These are phyloP conservation scores for Conoideocrella luteorostrata DNA, from an alignment of 2,329 filamentous ascomycete genomes.

Conservation along the genomic window DNA sequence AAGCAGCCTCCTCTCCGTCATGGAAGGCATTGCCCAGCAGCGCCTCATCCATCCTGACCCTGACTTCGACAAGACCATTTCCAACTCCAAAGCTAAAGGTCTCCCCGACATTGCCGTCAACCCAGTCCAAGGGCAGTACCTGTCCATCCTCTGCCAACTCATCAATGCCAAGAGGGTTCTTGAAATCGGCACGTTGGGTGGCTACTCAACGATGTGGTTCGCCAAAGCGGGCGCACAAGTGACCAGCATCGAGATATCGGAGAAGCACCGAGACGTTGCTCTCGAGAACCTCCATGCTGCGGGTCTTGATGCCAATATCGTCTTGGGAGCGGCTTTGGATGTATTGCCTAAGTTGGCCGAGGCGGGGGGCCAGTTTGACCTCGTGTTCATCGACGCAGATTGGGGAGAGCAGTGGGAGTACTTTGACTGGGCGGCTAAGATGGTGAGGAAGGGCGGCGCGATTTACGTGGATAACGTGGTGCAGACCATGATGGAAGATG, in stretches of 20 bases:
- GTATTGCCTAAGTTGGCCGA: conserved; percentile 28
- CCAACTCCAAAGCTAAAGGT: conserved; percentile 24
- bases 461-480: conserved; percentile 48
- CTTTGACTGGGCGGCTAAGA: conserved; percentile 36
- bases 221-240: conserved; percentile 32
- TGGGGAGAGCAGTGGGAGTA: conserved; percentile 43
- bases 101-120: conserved; percentile 32
- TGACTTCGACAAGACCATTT: conserved; percentile 17
- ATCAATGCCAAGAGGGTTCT: conserved; percentile 33
- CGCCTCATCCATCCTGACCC: neutral
- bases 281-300: conserved; percentile 32
- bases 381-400: conserved; percentile 49
- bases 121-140: conserved; percentile 28
- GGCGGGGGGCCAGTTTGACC: conserved; percentile 38
- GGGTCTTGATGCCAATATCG: conserved; percentile 36
- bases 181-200: conserved; percentile 50
- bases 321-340: conserved; percentile 38
- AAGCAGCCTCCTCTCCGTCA: neutral
- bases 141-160: conserved; percentile 31
- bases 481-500: conserved; percentile 8
- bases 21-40: neutral
- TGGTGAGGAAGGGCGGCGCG: conserved; percentile 32
- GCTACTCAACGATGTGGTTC: conserved; percentile 48
- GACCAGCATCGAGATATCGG: conserved; percentile 44
- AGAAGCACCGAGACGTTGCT: conserved; percentile 39